Evolutionary conservation across 768 basidiomycete genomes (phyloP), one percentile per base, ranked within the genome.

Genomic region (Hericium erinaceus): DNA sequence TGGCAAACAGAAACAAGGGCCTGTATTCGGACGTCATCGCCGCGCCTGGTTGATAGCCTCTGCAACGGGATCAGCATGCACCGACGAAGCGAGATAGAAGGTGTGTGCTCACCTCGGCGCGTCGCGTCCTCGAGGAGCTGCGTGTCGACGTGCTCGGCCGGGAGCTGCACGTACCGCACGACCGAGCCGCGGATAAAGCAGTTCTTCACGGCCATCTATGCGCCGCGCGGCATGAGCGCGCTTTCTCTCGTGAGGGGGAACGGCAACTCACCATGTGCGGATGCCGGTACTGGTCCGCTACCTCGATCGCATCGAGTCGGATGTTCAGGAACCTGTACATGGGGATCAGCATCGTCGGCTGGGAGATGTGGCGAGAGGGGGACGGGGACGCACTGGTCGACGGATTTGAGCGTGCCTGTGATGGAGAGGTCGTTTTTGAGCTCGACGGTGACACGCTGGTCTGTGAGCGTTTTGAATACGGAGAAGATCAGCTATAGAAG

Each of bases 101-200:
- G 41, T 7, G 8, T 48, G 41, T 18, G 60, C 77, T 53, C 56
- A 97, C 95, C 97, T 83, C 95, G 78, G 69, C 97, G 78, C 39
- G 95, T 98, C 33, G 95, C 95, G 69, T 99, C 95, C 73, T 99
- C 95, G 41, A 99, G 70, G 54, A 98, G 72, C 64, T 95, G 93
- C 2, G 93, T 97, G 71, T 99, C 97, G 58, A 99, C 92, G 60
- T 89, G 89, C 61, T 90, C 87, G 24, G 91, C 84, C 2, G 93
- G 92, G 56, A 99, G 77, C 68, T 95, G 92, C 18, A 98, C 97
- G 66, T 99, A 99, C 63, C 97, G 88, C 54, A 99, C 95, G 13
- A 98, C 97, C 16, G 93, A 95, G 61, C 97, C 97, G 46, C 97
- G 87, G 65, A 99, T 99, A 69, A 99, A 99, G 70, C 94, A 97